Conservation (phyloP, 2,329 filamentous ascomycete species). For the Alternaria viburni region DNA sequence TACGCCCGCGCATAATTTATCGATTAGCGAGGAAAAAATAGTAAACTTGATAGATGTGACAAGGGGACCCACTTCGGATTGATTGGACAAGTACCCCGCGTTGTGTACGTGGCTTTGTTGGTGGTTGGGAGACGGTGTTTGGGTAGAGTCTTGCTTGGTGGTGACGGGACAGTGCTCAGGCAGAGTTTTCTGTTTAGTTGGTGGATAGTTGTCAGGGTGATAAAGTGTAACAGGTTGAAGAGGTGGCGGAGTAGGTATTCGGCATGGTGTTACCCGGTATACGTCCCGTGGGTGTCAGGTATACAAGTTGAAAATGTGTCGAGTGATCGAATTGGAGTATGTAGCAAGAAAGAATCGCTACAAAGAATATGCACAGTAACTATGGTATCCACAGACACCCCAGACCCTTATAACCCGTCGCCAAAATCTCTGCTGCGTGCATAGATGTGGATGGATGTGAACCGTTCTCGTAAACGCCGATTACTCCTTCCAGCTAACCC, state of each 20-base stretch:
- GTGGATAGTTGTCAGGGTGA: neutral
- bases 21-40: neutral
- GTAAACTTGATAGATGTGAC: neutral
- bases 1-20: neutral
- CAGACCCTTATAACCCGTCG: neutral
- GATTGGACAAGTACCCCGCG: neutral
- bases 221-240: neutral
- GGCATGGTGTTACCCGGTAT: neutral
- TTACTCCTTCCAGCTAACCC: slow-evolving; percentile 9
- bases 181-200: neutral
- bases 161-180: neutral
- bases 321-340: neutral
- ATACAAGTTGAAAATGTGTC: neutral
- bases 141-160: neutral
- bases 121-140: neutral
- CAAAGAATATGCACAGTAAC: neutral
- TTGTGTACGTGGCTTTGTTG: neutral
- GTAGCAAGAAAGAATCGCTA: neutral
- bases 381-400: neutral
- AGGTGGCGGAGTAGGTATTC: neutral
- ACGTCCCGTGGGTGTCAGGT: neutral
- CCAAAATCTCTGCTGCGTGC: neutral
- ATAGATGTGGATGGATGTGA: neutral
- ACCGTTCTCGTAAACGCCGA: slow-evolving; percentile 1
- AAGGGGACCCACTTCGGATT: neutral